Percentiles rank a stretch among this genome's conserved stretches.
Conservation (phyloP, 257 asterid species). For the Sherardia arvensis region DNA sequence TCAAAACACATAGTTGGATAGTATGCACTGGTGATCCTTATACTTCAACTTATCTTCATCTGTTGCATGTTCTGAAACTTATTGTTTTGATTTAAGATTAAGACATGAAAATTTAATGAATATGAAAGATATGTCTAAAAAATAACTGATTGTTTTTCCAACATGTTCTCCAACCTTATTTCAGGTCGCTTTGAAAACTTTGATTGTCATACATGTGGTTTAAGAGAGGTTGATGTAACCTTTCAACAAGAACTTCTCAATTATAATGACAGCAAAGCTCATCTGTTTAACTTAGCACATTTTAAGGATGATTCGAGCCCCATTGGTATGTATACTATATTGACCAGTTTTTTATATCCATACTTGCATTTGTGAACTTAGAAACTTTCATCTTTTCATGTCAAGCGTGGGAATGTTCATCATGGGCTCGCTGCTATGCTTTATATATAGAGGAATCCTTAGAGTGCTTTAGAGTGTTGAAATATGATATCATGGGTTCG, state of each 20-base stretch:
- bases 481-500: conserved; percentile 59
- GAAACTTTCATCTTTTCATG: conserved; percentile 18
- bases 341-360: conserved; percentile 9
- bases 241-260: conserved; percentile 51
- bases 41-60: conserved; percentile 5
- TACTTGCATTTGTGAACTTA: too few species aligned
- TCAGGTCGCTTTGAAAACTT: conserved; percentile 73
- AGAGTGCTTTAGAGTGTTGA: conserved; percentile 54
- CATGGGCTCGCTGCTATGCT: conserved; percentile 65
- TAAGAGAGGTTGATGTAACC: conserved; percentile 73
- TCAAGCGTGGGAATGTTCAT: conserved; percentile 67
- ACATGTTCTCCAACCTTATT: neutral
- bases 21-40: conserved; percentile 31
- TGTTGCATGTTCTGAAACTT: neutral
- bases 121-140: neutral
- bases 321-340: conserved; percentile 28
- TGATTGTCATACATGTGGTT: conserved; percentile 69
- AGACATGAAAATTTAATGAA: neutral
- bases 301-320: conserved; percentile 72
- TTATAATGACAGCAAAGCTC: conserved; percentile 43
- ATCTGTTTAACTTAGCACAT: conserved; percentile 48
- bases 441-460: conserved; percentile 68
- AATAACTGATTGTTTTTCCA: neutral
- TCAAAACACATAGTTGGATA: conserved; percentile 65
- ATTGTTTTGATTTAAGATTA: neutral